These are phyloP conservation scores for Paraphoma sp. DNA, from an alignment of 2,329 filamentous ascomycete genomes.

Conservation along the genomic window DNA sequence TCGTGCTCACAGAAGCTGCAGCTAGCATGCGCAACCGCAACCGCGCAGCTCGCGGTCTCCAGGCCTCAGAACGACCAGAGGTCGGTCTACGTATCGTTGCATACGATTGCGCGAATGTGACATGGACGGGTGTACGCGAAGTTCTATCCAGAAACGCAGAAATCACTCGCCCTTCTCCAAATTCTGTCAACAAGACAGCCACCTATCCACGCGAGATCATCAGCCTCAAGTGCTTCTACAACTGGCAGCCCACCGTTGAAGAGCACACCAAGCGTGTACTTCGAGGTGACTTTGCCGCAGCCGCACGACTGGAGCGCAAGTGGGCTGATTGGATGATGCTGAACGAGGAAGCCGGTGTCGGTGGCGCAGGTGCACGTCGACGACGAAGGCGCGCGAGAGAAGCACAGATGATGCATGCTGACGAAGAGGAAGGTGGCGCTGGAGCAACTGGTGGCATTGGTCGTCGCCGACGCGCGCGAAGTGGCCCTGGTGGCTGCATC, in stretches of 20 bases:
- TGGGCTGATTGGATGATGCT: constrained; percentile 97
- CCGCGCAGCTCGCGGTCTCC: constrained; percentile 48
- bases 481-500: constrained; percentile 54
- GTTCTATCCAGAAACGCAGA: constrained; percentile 85
- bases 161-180: constrained; percentile 59
- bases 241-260: constrained; percentile 92
- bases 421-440: constrained; percentile 73
- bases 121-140: constrained; percentile 89
- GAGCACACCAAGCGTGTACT: constrained; percentile 90
- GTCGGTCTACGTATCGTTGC: constrained; percentile 78
- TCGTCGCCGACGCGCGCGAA: constrained; percentile 54
- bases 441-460: constrained; percentile 47
- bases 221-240: constrained; percentile 90
- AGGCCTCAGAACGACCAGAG: constrained; percentile 39
- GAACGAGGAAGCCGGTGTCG: constrained; percentile 79
- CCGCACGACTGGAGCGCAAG: constrained; percentile 81
- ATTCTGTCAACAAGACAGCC: constrained; percentile 39
- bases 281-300: constrained; percentile 75
- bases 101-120: constrained; percentile 91
- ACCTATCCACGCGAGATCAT: constrained; percentile 81
- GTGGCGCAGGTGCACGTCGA: constrained; percentile 68
- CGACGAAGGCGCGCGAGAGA: constrained; percentile 80
- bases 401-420: constrained; percentile 78
- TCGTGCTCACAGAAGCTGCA: constrained; percentile 84
- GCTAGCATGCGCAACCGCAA: constrained; percentile 75